Conservation (phyloP, 176 grass and related monocot genomes). For the Paspalum vaginatum region DNA sequence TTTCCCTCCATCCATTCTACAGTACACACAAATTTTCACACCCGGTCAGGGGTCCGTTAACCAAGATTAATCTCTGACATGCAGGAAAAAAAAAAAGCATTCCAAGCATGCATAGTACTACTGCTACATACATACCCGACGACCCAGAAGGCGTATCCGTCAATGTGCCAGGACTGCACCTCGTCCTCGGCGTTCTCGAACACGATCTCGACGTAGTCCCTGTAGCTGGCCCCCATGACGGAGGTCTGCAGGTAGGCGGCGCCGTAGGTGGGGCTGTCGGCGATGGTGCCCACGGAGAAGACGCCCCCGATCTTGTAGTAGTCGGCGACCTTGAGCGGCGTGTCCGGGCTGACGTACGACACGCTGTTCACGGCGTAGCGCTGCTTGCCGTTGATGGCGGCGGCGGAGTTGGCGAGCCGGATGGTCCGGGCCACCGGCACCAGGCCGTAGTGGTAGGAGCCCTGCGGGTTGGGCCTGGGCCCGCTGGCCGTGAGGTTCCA, state of each 20-base stretch:
- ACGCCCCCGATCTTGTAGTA: slow-evolving; percentile 89
- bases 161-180: slow-evolving; percentile 90
- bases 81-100: too few species aligned
- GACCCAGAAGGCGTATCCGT: slow-evolving; percentile 90
- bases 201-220: slow-evolving; percentile 83
- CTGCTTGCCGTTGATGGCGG: slow-evolving; percentile 74
- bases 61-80: neutral
- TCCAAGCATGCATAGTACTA: too few species aligned
- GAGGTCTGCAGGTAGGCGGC: slow-evolving; percentile 66
- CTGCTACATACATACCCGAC: too few species aligned
- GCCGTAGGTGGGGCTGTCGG: slow-evolving; percentile 49
- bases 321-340: slow-evolving; percentile 87
- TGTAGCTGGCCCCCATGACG: slow-evolving; percentile 72
- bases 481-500: slow-evolving; percentile 97
- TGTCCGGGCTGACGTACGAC: slow-evolving; percentile 68
- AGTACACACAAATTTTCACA: slow-evolving; percentile 12
- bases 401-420: slow-evolving; percentile 77
- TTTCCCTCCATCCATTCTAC: slow-evolving; percentile 88
- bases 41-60: slow-evolving; percentile 21
- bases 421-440: slow-evolving; percentile 64
- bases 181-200: slow-evolving; percentile 83
- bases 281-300: slow-evolving; percentile 64
- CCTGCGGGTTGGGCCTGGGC: slow-evolving; percentile 86
- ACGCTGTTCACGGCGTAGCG: slow-evolving; percentile 84
- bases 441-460: slow-evolving; percentile 91